Evolutionary conservation across 495 filamentous ascomycete genomes (phyloP), one percentile per base, ranked within the genome.

Genomic region (Talaromyces ruber): DNA sequence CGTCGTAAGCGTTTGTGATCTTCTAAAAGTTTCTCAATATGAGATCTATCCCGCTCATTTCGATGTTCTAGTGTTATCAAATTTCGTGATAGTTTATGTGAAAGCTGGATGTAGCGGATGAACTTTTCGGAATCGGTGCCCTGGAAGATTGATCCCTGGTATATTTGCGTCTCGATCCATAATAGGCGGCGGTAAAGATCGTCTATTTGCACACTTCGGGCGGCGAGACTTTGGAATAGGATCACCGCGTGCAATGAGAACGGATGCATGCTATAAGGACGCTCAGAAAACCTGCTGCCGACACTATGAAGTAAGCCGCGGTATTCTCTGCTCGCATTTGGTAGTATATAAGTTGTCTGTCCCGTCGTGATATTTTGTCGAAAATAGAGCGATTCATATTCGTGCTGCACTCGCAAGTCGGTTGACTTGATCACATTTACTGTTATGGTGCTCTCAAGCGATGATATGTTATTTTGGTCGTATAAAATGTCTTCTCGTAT

Each of bases 141-240:
- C 43, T 66, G 62, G 29, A 66, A 66, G 1, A 66, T 53, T 18
- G 64, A 66, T n/a, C 64, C 64, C 28, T 59, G 64, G 30, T 66
- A 63, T 14, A 66, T 63, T 51, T 66, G 64, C 0, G 62, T 66
- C 52, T 67, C 65, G n/a, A 65, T 67, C 65, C 63, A 67, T 6
- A 67, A 57, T 29, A 67, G 26, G 37, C 61, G 64, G 50, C 64
- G 64, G 25, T 63, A 60, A 12, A 67, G 26, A 32, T 65, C 57
- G 24, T 67, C 52, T 3, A 67, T 37, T 29, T 65, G 60, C 9
- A 59, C 43, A 9, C 45, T 63, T 65, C 63, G 58, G 6, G 63
- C 32, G 2, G 63, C 62, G 30, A 67, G 58, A 8, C 50, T 59
- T 24, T 66, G 61, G 14, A 64, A 66, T 9, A 66, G 34, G n/a